Evolutionary conservation across 495 filamentous ascomycete species (phyloP).

Genomic region (Talaromyces nanjingensis): DNA sequence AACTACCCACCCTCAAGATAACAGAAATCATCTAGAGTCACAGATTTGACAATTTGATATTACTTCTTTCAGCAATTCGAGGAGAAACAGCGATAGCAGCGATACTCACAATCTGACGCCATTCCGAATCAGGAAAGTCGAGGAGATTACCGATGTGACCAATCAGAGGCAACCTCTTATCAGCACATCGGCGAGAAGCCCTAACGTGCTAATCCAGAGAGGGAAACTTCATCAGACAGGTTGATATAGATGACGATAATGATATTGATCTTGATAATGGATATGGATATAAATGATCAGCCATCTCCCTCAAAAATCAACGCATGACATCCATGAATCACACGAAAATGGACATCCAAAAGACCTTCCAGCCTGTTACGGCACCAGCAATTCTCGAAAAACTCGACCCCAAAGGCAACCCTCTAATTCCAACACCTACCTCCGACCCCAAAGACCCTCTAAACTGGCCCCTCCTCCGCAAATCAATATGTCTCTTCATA

Average conservation of each 20-base stretch:
- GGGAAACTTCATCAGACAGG: neutral
- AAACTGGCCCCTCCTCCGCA: constrained; percentile 8
- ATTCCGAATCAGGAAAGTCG: neutral
- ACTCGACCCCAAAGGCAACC: neutral
- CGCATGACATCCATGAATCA: neutral
- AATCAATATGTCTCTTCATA: constrained; percentile 4
- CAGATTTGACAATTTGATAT: neutral
- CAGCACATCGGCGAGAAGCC: neutral
- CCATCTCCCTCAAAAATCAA: neutral
- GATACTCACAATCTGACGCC: neutral
- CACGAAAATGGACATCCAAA: neutral
- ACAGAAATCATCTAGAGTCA: neutral
- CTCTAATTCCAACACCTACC: neutral
- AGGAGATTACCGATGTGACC: neutral
- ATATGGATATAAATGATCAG: neutral
- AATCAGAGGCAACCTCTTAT: neutral
- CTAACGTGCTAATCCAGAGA: neutral
- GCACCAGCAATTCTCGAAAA: neutral
- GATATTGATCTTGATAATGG: neutral
- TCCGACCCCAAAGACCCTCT: neutral
- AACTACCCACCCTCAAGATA: neutral
- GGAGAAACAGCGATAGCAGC: neutral
- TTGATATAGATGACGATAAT: neutral
- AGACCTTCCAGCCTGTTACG: neutral
- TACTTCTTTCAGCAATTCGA: neutral